A percentile compares a stretch with the other conserved stretches of the same genome.
Conservation (phyloP, 768 basidiomycete genomes). For the Pulveroboletus ravenelii region DNA sequence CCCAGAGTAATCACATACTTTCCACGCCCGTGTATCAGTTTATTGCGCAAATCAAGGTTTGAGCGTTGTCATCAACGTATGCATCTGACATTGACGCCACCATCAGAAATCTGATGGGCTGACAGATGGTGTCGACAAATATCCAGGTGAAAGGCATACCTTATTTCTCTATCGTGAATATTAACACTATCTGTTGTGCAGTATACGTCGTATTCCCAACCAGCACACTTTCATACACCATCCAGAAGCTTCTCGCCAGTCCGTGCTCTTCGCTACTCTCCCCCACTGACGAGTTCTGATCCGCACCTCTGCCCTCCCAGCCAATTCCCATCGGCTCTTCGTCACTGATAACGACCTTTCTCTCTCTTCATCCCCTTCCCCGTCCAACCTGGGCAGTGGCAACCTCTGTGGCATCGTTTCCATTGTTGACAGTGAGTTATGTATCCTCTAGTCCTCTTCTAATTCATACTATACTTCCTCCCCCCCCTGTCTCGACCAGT, state of each 20-base stretch:
- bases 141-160: constrained; percentile 50
- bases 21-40: constrained; percentile 65
- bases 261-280: constrained; percentile 24
- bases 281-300: constrained; percentile 4
- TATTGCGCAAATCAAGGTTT: constrained; percentile 67
- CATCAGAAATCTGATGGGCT: constrained; percentile 64
- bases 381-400: constrained; percentile 33
- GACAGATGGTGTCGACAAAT: constrained; percentile 74
- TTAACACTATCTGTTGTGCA: constrained; percentile 21
- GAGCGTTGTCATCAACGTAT: constrained; percentile 1
- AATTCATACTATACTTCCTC: neutral
- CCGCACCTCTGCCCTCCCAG: constrained; percentile 33
- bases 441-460: neutral
- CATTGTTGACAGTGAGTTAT: constrained; percentile 66
- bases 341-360: constrained; percentile 57
- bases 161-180: neutral
- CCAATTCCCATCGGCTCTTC: constrained; percentile 76
- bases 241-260: constrained; percentile 83
- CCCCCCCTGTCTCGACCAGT: constrained; percentile 38
- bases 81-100: constrained; percentile 1
- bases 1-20: constrained; percentile 74
- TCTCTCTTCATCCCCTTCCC: constrained; percentile 45
- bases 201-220: constrained; percentile 72
- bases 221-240: constrained; percentile 61
- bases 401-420: constrained; percentile 74